These are phyloP conservation scores for Drechslera avenae DNA, from an alignment of 2,329 filamentous ascomycete genomes.

Conservation along the genomic window DNA sequence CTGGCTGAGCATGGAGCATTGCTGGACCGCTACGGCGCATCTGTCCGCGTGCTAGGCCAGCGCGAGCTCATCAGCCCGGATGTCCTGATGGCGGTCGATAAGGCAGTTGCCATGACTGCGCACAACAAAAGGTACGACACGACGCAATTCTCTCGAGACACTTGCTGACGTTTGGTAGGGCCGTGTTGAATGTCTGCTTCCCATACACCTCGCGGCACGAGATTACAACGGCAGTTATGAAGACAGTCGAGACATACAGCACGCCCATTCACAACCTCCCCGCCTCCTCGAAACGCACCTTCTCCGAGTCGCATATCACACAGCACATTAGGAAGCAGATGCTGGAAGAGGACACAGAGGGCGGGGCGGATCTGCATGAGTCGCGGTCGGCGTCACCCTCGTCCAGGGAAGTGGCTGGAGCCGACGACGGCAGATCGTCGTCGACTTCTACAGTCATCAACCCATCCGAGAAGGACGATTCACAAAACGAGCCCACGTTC, in stretches of 20 bases:
- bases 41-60: constrained; percentile 83
- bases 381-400: constrained; percentile 43
- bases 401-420: constrained; percentile 42
- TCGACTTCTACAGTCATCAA: constrained; percentile 49
- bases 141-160: not conserved
- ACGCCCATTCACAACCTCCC: constrained; percentile 65
- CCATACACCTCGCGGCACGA: constrained; percentile 96
- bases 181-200: constrained; percentile 91
- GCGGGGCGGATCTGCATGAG: constrained; percentile 27
- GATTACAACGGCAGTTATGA: constrained; percentile 86
- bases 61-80: constrained; percentile 82
- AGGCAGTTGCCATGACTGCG: constrained; percentile 82
- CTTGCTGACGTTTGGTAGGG: constrained; percentile 46
- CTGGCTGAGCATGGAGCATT: constrained; percentile 91
- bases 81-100: constrained; percentile 85
- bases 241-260: constrained; percentile 86
- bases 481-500: constrained; percentile 30
- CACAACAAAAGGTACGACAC: constrained; percentile 75
- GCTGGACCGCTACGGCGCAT: constrained; percentile 88
- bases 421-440: constrained; percentile 38
- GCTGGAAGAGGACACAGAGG: constrained; percentile 49
- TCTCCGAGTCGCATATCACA: constrained; percentile 85
- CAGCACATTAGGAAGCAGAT: constrained; percentile 72
- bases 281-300: constrained; percentile 65
- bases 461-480: constrained; percentile 41